Percentiles rank a stretch among this genome's conserved stretches.
Evolutionary conservation across 495 filamentous ascomycete species (phyloP).

Genomic region (Podospora pseudoanserina): DNA sequence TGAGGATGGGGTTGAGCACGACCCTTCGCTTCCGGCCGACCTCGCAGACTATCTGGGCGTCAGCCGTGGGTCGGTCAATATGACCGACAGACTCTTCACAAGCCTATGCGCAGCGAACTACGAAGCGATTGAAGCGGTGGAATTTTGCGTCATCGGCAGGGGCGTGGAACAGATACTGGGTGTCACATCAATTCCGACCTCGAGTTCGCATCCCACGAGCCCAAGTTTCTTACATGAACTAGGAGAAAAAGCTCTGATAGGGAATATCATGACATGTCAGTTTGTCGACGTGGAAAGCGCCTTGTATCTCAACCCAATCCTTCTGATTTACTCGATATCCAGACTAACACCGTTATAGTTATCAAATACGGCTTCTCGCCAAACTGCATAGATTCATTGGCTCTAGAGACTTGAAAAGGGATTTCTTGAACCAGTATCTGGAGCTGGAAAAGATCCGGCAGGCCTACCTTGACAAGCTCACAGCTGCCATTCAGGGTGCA

Average conservation of each 20-base stretch:
- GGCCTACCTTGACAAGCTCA: conserved; percentile 8
- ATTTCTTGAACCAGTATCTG: conserved; percentile 9
- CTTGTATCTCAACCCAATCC: conserved; percentile 11
- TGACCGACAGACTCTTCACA: conserved; percentile 21
- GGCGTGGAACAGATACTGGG: conserved; percentile 21
- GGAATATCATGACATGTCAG: conserved; percentile 20
- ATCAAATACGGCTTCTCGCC: conserved; percentile 17
- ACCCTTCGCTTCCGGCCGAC: conserved; percentile 8
- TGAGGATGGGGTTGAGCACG: conserved; percentile 3
- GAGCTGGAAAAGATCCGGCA: conserved; percentile 12
- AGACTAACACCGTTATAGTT: background rate
- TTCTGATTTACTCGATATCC: background rate
- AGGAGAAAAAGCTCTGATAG: conserved; percentile 15
- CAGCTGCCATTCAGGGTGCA: conserved; percentile 8
- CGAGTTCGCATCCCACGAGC: background rate
- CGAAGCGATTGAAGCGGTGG: conserved; percentile 19
- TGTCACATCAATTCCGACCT: conserved; percentile 15
- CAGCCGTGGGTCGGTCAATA: conserved; percentile 10
- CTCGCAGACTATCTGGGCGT: conserved; percentile 16
- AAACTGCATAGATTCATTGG: conserved; percentile 18
- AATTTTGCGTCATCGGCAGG: conserved; percentile 20
- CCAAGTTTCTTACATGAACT: background rate
- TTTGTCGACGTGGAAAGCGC: conserved; percentile 18
- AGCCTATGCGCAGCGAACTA: conserved; percentile 17
- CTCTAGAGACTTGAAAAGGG: conserved; percentile 11